phyloP scores from a whole-genome alignment of 2,329 filamentous ascomycete genomes.

The Aspergillus ruber region DNA sequence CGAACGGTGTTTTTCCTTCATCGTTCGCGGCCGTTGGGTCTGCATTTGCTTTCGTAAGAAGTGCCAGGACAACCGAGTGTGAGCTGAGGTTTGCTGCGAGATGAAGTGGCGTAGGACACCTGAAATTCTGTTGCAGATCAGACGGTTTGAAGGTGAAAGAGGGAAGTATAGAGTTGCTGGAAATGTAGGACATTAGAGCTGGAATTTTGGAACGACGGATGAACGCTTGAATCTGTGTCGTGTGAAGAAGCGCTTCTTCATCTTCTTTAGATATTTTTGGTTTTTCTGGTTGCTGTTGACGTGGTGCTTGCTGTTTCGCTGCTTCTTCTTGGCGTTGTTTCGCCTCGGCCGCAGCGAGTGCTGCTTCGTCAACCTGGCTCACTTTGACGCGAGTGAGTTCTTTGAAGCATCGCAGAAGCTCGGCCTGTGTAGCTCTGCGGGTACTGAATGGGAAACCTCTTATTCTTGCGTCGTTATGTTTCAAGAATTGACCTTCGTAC shows the following conservation, averaged over 20 bases:
- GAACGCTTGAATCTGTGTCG: conserved; percentile 78
- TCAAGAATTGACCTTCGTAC: conserved; percentile 81
- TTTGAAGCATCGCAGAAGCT: conserved; percentile 89
- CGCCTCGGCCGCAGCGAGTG: conserved; percentile 47
- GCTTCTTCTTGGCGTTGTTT: conserved; percentile 37
- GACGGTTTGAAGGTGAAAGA: conserved; percentile 70
- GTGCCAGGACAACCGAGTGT: conserved; percentile 66
- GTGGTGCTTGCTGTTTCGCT: conserved; percentile 25
- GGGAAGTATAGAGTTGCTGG: conserved; percentile 63
- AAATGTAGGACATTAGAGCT: conserved; percentile 75
- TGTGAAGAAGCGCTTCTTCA: conserved; percentile 74
- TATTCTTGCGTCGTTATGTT: conserved; percentile 69
- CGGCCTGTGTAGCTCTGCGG: conserved; percentile 80
- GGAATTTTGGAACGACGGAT: conserved; percentile 87
- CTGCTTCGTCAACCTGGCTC: conserved; percentile 64
- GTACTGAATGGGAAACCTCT: conserved; percentile 92
- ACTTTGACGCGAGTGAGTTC: conserved; percentile 89
- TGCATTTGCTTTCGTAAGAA: conserved; percentile 67
- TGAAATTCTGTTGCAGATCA: conserved; percentile 62
- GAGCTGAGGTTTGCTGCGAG: conserved; percentile 77
- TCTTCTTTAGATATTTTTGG: conserved; percentile 74
- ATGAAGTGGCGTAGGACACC: conserved; percentile 78
- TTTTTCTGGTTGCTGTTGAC: conserved; percentile 28
- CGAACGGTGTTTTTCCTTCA: conserved; percentile 80
- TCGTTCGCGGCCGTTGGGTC: conserved; percentile 64